phyloP scores from a whole-genome alignment of 805 yeast genomes.

The Metschnikowia kofuensis region DNA sequence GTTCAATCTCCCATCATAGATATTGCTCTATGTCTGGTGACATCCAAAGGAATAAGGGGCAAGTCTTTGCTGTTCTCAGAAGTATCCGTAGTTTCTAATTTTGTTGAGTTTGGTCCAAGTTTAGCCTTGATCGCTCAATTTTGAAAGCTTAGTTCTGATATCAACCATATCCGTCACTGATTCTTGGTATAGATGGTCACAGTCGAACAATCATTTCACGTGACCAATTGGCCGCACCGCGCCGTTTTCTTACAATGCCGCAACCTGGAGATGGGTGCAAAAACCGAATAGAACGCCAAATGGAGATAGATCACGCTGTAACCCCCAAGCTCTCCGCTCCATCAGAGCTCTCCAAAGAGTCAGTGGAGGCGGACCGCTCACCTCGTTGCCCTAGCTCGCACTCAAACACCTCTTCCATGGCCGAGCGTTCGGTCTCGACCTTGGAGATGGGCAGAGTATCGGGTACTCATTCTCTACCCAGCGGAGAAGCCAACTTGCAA shows the following conservation, averaged over 20 bases:
- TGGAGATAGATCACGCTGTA: slow-evolving; percentile 5
- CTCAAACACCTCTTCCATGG: not conserved
- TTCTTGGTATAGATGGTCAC: too few species aligned
- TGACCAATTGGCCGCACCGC: not conserved
- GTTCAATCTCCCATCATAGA: too few species aligned
- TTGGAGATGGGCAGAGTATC: not conserved
- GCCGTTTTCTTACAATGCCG: not conserved
- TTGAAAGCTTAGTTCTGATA: too few species aligned
- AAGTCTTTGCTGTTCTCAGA: too few species aligned
- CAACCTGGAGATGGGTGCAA: slow-evolving; percentile 7
- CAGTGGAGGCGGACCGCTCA: not conserved
- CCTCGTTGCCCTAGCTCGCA: not conserved
- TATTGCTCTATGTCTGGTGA: too few species aligned
- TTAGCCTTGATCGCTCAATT: too few species aligned
- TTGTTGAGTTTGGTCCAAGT: too few species aligned
- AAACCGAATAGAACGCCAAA: slow-evolving; percentile 1
- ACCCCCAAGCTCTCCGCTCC: not conserved
- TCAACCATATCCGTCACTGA: too few species aligned
- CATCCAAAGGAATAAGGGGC: too few species aligned
- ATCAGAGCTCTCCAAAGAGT: not conserved
- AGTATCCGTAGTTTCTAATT: too few species aligned
- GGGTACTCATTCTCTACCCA: not conserved
- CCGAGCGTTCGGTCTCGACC: not conserved
- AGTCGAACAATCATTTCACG: not conserved
- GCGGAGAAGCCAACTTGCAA: not conserved